These are phyloP conservation scores for Cucurbitaria berberidis DNA, from an alignment of 2,329 filamentous ascomycete species.

Conservation along the genomic window DNA sequence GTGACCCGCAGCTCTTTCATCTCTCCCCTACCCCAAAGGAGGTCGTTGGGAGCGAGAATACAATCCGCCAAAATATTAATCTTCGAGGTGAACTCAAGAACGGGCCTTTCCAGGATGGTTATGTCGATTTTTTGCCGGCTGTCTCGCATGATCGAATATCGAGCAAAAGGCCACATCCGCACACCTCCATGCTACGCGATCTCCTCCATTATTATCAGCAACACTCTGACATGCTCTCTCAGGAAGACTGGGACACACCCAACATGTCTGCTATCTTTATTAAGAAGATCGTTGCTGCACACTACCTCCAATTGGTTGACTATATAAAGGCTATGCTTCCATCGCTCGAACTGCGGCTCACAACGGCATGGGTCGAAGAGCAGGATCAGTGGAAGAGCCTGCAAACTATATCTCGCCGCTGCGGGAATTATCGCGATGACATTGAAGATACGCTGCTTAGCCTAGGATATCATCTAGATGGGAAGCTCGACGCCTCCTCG, in stretches of 20 bases:
- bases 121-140: slow-evolving; percentile 37
- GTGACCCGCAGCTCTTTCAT: slow-evolving; percentile 36
- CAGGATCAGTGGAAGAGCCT: slow-evolving; percentile 45
- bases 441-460: slow-evolving; percentile 42
- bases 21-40: slow-evolving; percentile 21
- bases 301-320: slow-evolving; percentile 42
- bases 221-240: slow-evolving; percentile 23
- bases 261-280: slow-evolving; percentile 34
- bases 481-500: background rate
- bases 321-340: slow-evolving; percentile 46
- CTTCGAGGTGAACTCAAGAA: slow-evolving; percentile 17
- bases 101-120: slow-evolving; percentile 38
- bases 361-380: slow-evolving; percentile 42
- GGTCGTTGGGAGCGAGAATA: slow-evolving; percentile 3
- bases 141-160: slow-evolving; percentile 1
- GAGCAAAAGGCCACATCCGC: slow-evolving; percentile 22
- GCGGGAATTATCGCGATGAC: slow-evolving; percentile 45
- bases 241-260: slow-evolving; percentile 29
- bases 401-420: slow-evolving; percentile 42
- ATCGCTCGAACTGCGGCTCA: slow-evolving; percentile 39
- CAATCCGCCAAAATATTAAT: slow-evolving; percentile 5
- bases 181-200: slow-evolving; percentile 36
- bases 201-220: slow-evolving; percentile 37
- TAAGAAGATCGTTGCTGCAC: slow-evolving; percentile 44
- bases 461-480: slow-evolving; percentile 32